Conservation (phyloP, 345 rosid genomes). For the Salix arbutifolia region DNA sequence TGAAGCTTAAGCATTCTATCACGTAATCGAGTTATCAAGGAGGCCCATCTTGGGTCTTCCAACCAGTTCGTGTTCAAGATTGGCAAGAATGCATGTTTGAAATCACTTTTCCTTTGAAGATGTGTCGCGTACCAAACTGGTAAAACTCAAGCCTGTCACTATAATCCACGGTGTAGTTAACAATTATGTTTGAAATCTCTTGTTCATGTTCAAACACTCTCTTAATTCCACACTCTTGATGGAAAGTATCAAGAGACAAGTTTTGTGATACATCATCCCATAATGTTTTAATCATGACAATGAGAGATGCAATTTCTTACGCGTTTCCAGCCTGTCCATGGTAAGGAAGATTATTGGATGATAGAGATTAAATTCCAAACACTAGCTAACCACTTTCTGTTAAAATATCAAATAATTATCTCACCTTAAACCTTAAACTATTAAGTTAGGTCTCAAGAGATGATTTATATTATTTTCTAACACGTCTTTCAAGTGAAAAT, state of each 20-base stretch:
- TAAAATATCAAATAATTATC: too few relatives aligned
- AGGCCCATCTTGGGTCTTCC: not conserved
- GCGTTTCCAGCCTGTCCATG: not conserved
- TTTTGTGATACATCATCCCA: not conserved
- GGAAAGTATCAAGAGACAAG: not conserved
- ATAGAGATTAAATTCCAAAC: too few relatives aligned
- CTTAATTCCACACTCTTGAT: not conserved
- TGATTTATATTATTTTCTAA: too few relatives aligned
- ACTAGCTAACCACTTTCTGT: not conserved
- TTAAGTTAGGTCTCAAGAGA: too few relatives aligned
- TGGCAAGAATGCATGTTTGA: not conserved
- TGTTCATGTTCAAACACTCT: not conserved
- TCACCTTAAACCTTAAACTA: too few relatives aligned
- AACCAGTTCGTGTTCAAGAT: not conserved
- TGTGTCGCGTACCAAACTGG: too few relatives aligned
- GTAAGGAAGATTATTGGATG: not conserved
- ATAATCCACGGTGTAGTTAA: not conserved
- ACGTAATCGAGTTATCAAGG: not conserved
- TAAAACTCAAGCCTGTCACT: too few relatives aligned
- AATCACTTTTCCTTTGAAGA: too few relatives aligned
- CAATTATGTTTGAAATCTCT: not conserved
- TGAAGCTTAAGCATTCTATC: not conserved
- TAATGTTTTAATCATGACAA: not conserved
- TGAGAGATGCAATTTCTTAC: not conserved
- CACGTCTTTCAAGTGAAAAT: rapidly evolving